Conservation (phyloP, 345 rosid genomes). For the Citrus inodora region DNA sequence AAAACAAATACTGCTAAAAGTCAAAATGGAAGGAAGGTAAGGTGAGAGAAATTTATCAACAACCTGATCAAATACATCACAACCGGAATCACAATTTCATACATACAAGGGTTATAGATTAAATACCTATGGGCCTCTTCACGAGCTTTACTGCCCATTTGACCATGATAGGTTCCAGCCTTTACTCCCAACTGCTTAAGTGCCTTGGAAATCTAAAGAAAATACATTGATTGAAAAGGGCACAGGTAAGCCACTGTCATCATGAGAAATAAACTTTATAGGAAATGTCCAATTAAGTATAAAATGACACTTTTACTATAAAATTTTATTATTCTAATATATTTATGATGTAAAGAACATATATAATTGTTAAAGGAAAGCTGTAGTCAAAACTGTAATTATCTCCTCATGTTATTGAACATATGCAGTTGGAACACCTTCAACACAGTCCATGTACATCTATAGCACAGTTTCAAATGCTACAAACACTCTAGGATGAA, state of each 20-base stretch:
- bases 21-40: background rate
- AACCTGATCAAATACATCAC: background rate
- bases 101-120: background rate
- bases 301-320: background rate
- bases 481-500: background rate
- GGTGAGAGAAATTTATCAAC: background rate
- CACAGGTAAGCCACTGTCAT: background rate
- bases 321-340: background rate
- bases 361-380: too few species aligned
- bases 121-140: constrained; percentile 43
- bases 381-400: background rate
- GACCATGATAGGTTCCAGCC: constrained; percentile 50
- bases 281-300: background rate
- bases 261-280: background rate
- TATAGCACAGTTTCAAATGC: background rate
- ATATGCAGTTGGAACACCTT: background rate
- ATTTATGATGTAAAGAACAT: background rate
- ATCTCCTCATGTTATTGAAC: background rate
- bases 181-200: constrained; percentile 35
- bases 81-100: background rate
- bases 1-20: background rate
- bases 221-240: background rate
- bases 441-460: background rate
- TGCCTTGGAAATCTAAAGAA: constrained; percentile 31
- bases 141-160: constrained; percentile 41